Conservation (phyloP, 176 grass and related monocot genomes). For the Neostapfia colusana region DNA sequence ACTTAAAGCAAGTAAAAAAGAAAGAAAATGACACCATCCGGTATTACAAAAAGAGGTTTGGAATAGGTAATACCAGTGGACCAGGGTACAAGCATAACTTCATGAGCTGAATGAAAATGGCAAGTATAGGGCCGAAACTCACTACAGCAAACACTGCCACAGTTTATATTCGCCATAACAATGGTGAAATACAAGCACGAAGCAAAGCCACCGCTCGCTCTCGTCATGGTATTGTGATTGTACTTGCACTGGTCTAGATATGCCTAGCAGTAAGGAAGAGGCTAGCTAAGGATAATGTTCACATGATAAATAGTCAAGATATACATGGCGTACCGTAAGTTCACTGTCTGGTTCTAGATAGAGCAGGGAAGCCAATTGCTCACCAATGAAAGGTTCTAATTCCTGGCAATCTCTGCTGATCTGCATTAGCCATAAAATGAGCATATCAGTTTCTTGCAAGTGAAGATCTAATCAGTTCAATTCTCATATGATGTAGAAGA, state of each 20-base stretch:
- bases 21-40: not conserved
- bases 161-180: not conserved
- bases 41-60: not conserved
- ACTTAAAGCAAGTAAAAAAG: conserved; percentile 19
- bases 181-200: conserved; percentile 6
- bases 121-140: not conserved
- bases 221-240: not conserved
- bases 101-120: conserved; percentile 3
- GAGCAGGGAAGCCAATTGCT: conserved; percentile 91
- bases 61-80: conserved; percentile 1
- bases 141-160: conserved; percentile 19
- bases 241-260: conserved; percentile 25
- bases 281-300: conserved; percentile 4
- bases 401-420: conserved; percentile 99
- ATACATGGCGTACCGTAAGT: conserved; percentile 73
- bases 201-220: conserved; percentile 2
- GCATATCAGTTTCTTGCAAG: not conserved
- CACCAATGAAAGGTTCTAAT: conserved; percentile 91
- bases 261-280: conserved; percentile 9
- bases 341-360: conserved; percentile 93
- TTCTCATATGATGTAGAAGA: not conserved
- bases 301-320: conserved; percentile 32
- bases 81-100: not conserved
- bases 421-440: conserved; percentile 52
- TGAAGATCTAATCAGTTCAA: conserved; percentile 6